Base-by-base conservation (phyloP, 495 filamentous ascomycete genomes). In the Aspergillus mulundensis region DNA sequence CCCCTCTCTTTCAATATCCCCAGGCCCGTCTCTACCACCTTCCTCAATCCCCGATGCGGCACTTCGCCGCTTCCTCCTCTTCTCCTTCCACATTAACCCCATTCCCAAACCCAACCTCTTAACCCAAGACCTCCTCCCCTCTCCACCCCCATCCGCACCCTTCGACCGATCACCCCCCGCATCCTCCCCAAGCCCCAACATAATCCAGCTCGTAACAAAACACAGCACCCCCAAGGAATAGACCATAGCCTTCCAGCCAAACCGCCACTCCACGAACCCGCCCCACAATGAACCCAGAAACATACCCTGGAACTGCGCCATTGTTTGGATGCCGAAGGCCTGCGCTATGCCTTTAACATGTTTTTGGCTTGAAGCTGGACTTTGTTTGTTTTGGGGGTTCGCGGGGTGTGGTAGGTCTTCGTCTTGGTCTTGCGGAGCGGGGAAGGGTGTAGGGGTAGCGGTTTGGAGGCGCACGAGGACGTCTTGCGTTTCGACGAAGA, bases 401-500 rank as follows among this genome's bases (percentile, higher is more conserved):
- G 3, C 25, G 4, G 25, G 25, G 4, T 8, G 25, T 3, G 25
- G 3, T 8, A 3, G 4, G 25, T 28, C 25, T 28, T 28, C n/a
- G n/a, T n/a, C 25, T 28, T 3, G 25, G 4, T 3, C 8, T 28
- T 28, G 19, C 5, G 6, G 1, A 19, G 20, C 11, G 7, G 41
- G 2, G 43, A 28, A 18, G 11, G 21, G 43, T 10, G 16, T 16
- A 10, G 30, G 46, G 30, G 10, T 4, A 4, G 30, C 5, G 3
- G 16, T 30, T 51, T 86, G 81, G 60, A 84, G 77, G 0, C 70
- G 79, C 4, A 80, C 78, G 14, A 89, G 84, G 0, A 85, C 77
- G n/a, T 81, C 79, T 54, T 81, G 75, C n/a, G 85, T 81, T 64
- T 93, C 89, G 5, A 88, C 88, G 79, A 88, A 86, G 58, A 75